These are phyloP conservation scores for Suillus tomentosus DNA, from an alignment of 768 basidiomycete species.

Conservation along the genomic window DNA sequence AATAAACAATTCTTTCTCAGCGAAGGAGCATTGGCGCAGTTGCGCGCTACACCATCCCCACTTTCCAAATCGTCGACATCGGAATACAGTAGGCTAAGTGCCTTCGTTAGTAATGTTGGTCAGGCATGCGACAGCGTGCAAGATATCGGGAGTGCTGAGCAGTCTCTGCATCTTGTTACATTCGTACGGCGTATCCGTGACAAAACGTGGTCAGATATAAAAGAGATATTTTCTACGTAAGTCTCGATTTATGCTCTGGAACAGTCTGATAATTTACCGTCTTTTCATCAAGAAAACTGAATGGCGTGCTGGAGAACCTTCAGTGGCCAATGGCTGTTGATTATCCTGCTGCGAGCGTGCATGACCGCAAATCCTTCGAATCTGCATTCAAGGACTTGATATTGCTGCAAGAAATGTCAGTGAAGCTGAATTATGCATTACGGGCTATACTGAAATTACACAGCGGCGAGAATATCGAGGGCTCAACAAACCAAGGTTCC, in stretches of 20 bases:
- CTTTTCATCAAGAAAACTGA: constrained; percentile 51
- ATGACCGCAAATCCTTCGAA: constrained; percentile 70
- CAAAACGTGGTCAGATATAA: constrained; percentile 79
- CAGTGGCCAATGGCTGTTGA: constrained; percentile 85
- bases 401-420: constrained; percentile 77
- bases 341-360: constrained; percentile 50
- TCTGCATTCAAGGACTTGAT: constrained; percentile 75
- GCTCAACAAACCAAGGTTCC: constrained; percentile 7
- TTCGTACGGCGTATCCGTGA: constrained; percentile 67
- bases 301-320: constrained; percentile 66
- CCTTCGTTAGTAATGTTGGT: constrained; percentile 55
- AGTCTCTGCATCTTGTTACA: constrained; percentile 57
- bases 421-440: constrained; percentile 10
- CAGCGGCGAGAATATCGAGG: constrained; percentile 54
- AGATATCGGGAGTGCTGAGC: constrained; percentile 45
- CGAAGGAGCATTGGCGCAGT: constrained; percentile 58
- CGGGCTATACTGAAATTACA: not conserved
- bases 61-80: constrained; percentile 51
- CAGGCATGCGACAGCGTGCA: constrained; percentile 47
- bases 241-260: constrained; percentile 24
- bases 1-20: constrained; percentile 36
- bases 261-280: not conserved
- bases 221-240: constrained; percentile 61
- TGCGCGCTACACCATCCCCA: constrained; percentile 39
- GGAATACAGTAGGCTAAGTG: constrained; percentile 61